Percentiles rank a stretch among this genome's conserved stretches.
Conservation (phyloP, 345 rosid species). For the Microthlaspi erraticum region DNA sequence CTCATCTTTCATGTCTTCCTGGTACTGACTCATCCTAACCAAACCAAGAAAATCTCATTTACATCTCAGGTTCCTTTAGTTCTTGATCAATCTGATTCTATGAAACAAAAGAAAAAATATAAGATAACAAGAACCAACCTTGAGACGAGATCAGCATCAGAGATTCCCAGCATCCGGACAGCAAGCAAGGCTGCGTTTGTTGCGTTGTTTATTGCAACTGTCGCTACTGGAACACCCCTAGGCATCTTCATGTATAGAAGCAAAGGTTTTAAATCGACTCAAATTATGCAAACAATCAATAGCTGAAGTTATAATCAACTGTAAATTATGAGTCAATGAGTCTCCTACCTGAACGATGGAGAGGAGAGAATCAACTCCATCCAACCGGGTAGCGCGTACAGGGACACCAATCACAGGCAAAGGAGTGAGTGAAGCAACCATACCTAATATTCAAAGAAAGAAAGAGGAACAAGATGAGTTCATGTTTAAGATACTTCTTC, state of each 20-base stretch:
- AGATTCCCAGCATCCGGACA: conserved; percentile 72
- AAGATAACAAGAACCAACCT: conserved; percentile 49
- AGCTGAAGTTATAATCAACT: conserved; percentile 1
- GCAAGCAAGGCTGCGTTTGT: conserved; percentile 89
- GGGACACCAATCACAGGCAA: conserved; percentile 93
- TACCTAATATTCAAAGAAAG: conserved; percentile 56
- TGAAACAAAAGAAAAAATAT: background rate
- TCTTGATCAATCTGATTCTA: conserved; percentile 1
- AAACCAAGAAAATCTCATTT: background rate
- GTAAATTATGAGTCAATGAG: background rate
- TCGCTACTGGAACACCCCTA: conserved; percentile 94
- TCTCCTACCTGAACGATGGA: conserved; percentile 89
- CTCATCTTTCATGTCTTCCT: conserved; percentile 75
- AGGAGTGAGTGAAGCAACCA: conserved; percentile 95
- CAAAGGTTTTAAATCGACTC: background rate
- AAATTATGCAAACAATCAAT: background rate
- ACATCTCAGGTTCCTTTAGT: background rate
- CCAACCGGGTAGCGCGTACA: conserved; percentile 81
- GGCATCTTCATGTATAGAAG: conserved; percentile 73
- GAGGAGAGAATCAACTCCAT: conserved; percentile 90
- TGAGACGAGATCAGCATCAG: conserved; percentile 68
- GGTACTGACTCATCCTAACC: conserved; percentile 88
- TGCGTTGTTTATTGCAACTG: conserved; percentile 88
- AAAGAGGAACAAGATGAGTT: conserved; percentile 10
- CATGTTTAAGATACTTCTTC: conserved; percentile 44